phyloP scores from a whole-genome alignment of 2,329 filamentous ascomycete genomes.

The Pseudogymnoascus sp. region DNA sequence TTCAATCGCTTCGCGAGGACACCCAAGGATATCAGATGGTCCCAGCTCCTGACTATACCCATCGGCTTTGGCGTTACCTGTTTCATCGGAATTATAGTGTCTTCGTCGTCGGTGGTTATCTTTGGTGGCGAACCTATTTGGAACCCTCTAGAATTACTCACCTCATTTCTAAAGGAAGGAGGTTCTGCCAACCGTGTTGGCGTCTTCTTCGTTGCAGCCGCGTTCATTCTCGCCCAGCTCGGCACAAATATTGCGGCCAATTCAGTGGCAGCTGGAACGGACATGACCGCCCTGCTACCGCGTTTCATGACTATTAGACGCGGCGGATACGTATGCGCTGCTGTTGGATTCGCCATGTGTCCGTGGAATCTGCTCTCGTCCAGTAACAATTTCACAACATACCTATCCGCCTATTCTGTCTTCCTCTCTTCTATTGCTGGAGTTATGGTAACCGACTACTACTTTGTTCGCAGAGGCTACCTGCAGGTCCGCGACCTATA shows the following conservation, averaged over 20 bases:
- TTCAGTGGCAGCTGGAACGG: conserved; percentile 66
- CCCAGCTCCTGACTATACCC: conserved; percentile 69
- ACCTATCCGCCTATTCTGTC: conserved; percentile 84
- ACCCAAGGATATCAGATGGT: conserved; percentile 68
- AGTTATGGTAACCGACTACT: conserved; percentile 86
- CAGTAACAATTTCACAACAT: conserved; percentile 80
- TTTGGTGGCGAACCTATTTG: conserved; percentile 57
- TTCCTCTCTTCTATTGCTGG: conserved; percentile 90
- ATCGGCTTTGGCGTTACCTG: conserved; percentile 67
- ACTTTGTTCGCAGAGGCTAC: conserved; percentile 73
- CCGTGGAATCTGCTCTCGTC: conserved; percentile 70
- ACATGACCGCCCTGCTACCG: conserved; percentile 71
- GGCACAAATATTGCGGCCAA: conserved; percentile 89
- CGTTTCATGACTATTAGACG: conserved; percentile 77
- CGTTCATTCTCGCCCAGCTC: conserved; percentile 70
- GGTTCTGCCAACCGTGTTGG: conserved; percentile 61
- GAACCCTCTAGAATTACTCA: conserved; percentile 62
- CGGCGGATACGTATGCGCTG: conserved; percentile 76
- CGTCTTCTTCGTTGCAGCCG: conserved; percentile 61
- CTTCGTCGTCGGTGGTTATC: conserved; percentile 61
- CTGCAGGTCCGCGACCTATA: conserved; percentile 72
- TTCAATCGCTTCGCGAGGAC: conserved; percentile 75
- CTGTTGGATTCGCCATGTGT: conserved; percentile 74
- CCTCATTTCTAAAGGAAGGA: conserved; percentile 54
- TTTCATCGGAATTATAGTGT: conserved; percentile 74